A percentile compares a stretch with the other conserved stretches of the same genome.
Conservation (phyloP, 2,329 filamentous ascomycete genomes). For the Cordyceps farinosa region DNA sequence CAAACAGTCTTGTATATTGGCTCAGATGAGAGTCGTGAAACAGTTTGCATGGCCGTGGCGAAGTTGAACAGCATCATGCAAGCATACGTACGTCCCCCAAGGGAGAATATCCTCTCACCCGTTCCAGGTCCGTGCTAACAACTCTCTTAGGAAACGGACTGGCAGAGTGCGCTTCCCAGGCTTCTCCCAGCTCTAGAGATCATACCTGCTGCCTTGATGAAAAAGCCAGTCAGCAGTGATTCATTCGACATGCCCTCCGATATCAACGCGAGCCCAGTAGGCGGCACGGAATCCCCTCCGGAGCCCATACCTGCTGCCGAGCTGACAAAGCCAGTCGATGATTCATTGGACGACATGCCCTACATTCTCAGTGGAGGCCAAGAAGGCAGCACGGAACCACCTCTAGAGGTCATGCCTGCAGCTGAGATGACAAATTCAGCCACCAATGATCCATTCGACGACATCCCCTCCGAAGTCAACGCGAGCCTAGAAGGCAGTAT, state of each 20-base stretch:
- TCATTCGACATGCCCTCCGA: not conserved
- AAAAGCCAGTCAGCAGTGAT: not conserved
- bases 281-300: not conserved
- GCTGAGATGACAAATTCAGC: not conserved
- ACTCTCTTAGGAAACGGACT: not conserved
- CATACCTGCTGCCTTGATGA: not conserved
- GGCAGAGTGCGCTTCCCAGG: too few species aligned
- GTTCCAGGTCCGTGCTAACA: not conserved
- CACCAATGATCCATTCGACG: not conserved
- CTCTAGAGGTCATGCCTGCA: not conserved
- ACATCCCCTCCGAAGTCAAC: not conserved
- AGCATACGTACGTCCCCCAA: not conserved
- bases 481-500: not conserved
- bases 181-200: too few species aligned
- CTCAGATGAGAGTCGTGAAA: not conserved
- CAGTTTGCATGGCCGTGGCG: not conserved
- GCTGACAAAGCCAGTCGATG: too few species aligned
- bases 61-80: not conserved
- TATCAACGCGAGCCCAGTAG: not conserved
- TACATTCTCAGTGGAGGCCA: too few species aligned
- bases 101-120: not conserved
- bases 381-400: too few species aligned
- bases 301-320: too few species aligned
- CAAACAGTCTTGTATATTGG: conserved; percentile 18
- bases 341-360: too few species aligned